phyloP scores from a whole-genome alignment of 129 eudicot species.

The Flaveria brownii region DNA sequence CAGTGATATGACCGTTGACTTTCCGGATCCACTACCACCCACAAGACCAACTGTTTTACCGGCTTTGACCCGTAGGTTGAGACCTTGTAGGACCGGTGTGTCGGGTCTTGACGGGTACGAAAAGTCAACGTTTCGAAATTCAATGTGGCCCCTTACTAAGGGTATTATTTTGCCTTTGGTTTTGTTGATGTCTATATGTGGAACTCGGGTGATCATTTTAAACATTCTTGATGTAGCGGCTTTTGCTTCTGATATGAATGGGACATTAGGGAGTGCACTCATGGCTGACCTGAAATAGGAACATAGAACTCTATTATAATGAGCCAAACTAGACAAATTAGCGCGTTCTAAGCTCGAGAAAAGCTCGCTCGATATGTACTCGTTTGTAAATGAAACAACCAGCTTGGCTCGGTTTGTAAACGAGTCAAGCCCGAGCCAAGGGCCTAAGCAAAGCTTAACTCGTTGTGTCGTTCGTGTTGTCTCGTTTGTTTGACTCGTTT shows the following conservation, averaged over 20 bases:
- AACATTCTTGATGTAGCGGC: constrained; percentile 48
- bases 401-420: too few species aligned
- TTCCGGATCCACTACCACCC: constrained; percentile 87
- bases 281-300: constrained; percentile 54
- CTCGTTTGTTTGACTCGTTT: too few species aligned
- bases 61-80: constrained; percentile 56
- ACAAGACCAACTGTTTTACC: constrained; percentile 81
- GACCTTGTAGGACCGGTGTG: constrained; percentile 56
- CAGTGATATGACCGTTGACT: constrained; percentile 66
- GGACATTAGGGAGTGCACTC: constrained; percentile 69
- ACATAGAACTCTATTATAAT: background rate
- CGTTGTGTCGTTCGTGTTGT: too few species aligned
- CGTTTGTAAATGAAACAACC: too few species aligned
- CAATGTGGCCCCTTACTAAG: constrained; percentile 57
- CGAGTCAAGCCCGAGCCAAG: too few species aligned
- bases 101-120: constrained; percentile 73
- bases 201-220: constrained; percentile 52
- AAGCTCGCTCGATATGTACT: too few species aligned
- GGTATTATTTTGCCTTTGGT: constrained; percentile 50
- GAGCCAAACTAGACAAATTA: too few species aligned
- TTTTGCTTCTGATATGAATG: constrained; percentile 56
- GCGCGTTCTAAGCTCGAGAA: too few species aligned
- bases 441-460: too few species aligned
- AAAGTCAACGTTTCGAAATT: constrained; percentile 58
- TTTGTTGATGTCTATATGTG: constrained; percentile 55